A percentile compares a stretch with the other conserved stretches of the same genome.
Conservation (phyloP, 78 protist species). For the Pigoraptor vietnamica region DNA sequence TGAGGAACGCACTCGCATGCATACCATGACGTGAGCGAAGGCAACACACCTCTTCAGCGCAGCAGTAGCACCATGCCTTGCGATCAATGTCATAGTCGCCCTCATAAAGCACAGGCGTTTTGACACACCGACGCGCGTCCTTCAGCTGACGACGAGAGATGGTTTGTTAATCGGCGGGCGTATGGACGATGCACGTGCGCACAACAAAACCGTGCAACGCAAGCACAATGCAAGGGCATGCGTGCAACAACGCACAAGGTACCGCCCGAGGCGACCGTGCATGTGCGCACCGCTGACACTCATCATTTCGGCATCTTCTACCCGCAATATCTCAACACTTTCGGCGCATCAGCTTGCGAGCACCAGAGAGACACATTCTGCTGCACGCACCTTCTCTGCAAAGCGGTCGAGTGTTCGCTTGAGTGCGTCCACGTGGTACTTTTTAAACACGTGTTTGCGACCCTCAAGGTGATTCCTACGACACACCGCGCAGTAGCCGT, state of each 20-base stretch:
- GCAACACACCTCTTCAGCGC: background rate
- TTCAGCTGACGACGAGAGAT: too few relatives aligned
- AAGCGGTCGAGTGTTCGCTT: background rate
- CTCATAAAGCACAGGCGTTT: background rate
- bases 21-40: background rate
- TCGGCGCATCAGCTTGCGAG: background rate
- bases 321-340: too few relatives aligned
- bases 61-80: background rate
- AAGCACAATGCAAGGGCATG: background rate
- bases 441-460: background rate
- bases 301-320: too few relatives aligned
- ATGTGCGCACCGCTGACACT: too few relatives aligned
- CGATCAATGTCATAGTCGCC: background rate
- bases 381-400: background rate
- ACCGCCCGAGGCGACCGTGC: too few relatives aligned
- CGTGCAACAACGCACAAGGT: too few relatives aligned
- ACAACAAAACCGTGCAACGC: too few relatives aligned
- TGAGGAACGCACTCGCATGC: background rate
- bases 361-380: background rate
- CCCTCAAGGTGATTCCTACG: background rate
- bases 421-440: background rate
- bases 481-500: background rate
- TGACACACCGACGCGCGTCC: background rate
- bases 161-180: too few relatives aligned
- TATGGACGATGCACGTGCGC: too few relatives aligned